A percentile compares a stretch with the other conserved stretches of the same genome.
Evolutionary conservation across 208 protist species (phyloP).

Genomic region (Angomonas deanei): DNA sequence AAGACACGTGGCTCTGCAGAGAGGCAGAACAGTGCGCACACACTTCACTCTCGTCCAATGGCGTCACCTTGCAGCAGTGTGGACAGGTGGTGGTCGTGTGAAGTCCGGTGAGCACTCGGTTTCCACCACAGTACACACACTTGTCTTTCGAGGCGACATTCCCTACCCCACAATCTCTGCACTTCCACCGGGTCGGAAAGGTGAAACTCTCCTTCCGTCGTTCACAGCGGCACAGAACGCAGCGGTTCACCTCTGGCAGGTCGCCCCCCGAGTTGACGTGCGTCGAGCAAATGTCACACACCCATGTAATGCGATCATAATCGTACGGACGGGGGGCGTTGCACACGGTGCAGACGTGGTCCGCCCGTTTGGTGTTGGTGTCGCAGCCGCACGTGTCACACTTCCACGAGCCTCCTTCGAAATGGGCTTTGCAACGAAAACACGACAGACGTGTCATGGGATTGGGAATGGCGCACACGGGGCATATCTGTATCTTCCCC

Average conservation of each 20-base stretch:
- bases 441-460: constrained; percentile 29
- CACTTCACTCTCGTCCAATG: constrained; percentile 37
- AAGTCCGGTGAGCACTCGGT: constrained; percentile 32
- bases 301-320: constrained; percentile 52
- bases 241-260: constrained; percentile 36
- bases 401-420: constrained; percentile 40
- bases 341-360: constrained; percentile 39
- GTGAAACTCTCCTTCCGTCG: constrained; percentile 18
- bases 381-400: constrained; percentile 36
- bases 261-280: constrained; percentile 52
- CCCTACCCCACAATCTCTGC: constrained; percentile 36
- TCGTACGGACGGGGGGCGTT: constrained; percentile 31
- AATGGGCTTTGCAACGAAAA: constrained; percentile 60
- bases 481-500: constrained; percentile 18
- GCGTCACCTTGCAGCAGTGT: constrained; percentile 49
- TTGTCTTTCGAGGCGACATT: constrained; percentile 18
- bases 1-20: constrained; percentile 33
- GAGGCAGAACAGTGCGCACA: constrained; percentile 51
- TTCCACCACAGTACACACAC: constrained; percentile 59
- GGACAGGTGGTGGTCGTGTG: constrained; percentile 33
- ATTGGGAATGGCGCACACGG: constrained; percentile 56
- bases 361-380: constrained; percentile 18
- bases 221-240: constrained; percentile 41
- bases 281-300: constrained; percentile 74
- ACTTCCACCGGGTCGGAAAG: constrained; percentile 63